phyloP scores from a whole-genome alignment of 371 early-diverging fungal species.

The Actinomucor elegans region DNA sequence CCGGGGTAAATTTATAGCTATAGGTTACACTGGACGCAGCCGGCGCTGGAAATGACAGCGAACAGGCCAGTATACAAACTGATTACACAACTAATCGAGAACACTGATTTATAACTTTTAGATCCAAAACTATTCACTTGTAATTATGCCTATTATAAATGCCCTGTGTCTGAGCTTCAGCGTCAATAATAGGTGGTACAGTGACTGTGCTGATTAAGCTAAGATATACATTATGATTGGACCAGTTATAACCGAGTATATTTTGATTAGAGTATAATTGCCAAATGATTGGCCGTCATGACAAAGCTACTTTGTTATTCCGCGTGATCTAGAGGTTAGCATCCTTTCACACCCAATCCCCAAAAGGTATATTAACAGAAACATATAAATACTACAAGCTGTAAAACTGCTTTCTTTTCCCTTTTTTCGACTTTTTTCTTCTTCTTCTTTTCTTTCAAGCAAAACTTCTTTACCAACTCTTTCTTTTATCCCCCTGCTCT shows the following conservation, averaged over 20 bases:
- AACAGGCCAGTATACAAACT: not conserved
- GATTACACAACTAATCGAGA: not conserved
- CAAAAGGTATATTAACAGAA: not conserved
- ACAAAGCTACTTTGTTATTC: slow-evolving; percentile 7
- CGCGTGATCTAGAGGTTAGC: slow-evolving; percentile 3
- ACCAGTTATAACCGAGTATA: not conserved
- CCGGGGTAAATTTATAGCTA: not conserved
- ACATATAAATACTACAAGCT: not conserved
- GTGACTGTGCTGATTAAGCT: slow-evolving; percentile 13
- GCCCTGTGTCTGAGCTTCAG: too few relatives aligned
- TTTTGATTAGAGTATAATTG: slow-evolving; percentile 15
- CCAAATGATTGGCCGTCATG: slow-evolving; percentile 8
- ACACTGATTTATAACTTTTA: too few relatives aligned
- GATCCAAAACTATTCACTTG: too few relatives aligned
- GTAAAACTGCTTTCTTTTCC: not conserved
- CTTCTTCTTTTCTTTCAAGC: not conserved
- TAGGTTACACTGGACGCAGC: too few relatives aligned
- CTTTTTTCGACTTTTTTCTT: not conserved
- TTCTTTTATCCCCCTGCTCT: slow-evolving; percentile 3
- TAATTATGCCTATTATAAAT: too few relatives aligned
- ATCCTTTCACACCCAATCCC: not conserved
- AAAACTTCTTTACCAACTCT: slow-evolving; percentile 8
- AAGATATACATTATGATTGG: not conserved
- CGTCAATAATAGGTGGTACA: not conserved
- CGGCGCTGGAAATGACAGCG: too few relatives aligned